phyloP scores from a whole-genome alignment of 352 stramenopile species.

The Peronospora belbahrii region DNA sequence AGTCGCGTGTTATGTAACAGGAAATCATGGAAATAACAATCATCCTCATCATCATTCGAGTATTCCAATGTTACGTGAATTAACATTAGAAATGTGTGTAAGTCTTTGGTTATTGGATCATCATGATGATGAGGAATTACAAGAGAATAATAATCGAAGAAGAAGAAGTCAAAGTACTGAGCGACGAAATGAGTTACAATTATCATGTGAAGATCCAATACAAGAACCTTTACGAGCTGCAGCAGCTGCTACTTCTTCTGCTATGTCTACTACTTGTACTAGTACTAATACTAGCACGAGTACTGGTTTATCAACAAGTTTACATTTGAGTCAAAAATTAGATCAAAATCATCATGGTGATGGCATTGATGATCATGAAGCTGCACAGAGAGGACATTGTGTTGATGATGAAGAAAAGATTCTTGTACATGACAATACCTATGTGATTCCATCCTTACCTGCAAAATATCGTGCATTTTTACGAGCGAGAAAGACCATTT shows the following conservation, averaged over 20 bases:
- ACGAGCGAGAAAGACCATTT: slow-evolving; percentile 87
- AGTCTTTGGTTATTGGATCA: slow-evolving; percentile 73
- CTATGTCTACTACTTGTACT: no score
- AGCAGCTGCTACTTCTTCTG: slow-evolving; percentile 1
- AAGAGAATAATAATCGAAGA: slow-evolving; percentile 4
- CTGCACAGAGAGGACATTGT: background rate
- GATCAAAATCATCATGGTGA: slow-evolving; percentile 9
- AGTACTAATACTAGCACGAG: no score
- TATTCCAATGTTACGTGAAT: slow-evolving; percentile 36
- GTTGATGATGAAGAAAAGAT: slow-evolving; percentile 1
- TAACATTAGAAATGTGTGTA: slow-evolving; percentile 85
- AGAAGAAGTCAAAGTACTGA: slow-evolving; percentile 3
- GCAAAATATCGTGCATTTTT: slow-evolving; percentile 92
- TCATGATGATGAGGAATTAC: slow-evolving; percentile 48
- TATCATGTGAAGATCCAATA: slow-evolving; percentile 37
- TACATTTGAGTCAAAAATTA: background rate
- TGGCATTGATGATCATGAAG: background rate
- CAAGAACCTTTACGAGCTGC: slow-evolving; percentile 15
- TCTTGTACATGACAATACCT: slow-evolving; percentile 19
- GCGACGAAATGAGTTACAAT: slow-evolving; percentile 1
- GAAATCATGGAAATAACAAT: no score
- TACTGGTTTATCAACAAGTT: no score
- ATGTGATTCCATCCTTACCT: slow-evolving; percentile 81
- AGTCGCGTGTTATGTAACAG: slow-evolving; percentile 60
- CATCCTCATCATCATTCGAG: no score